Conservation (phyloP, 2,329 filamentous ascomycete species). For the Paecilomyces formosus region DNA sequence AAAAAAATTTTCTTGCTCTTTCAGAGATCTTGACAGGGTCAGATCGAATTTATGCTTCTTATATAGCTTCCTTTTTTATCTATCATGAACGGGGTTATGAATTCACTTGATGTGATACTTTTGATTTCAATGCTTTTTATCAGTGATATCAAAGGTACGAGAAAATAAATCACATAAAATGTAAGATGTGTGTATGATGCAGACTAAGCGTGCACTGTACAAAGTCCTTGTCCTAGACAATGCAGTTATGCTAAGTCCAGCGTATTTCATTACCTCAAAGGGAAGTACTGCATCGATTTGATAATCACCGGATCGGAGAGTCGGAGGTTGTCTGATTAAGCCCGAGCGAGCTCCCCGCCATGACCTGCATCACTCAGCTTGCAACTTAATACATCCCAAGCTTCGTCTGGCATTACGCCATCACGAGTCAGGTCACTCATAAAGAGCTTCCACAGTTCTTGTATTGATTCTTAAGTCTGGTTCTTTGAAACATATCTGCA, state of each 20-base stretch:
- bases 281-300: too few relatives aligned
- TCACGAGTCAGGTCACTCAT: not conserved
- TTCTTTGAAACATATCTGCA: not conserved
- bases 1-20: not conserved
- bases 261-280: too few relatives aligned
- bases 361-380: not conserved
- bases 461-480: not conserved
- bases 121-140: not conserved
- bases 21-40: not conserved
- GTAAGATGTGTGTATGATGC: too few relatives aligned
- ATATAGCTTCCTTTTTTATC: not conserved
- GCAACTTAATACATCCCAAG: not conserved
- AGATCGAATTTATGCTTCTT: not conserved
- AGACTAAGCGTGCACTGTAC: too few relatives aligned
- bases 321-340: not conserved
- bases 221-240: too few relatives aligned
- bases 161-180: too few relatives aligned
- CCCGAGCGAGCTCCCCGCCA: not conserved
- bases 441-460: not conserved
- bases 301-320: not conserved
- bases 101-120: not conserved
- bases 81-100: not conserved
- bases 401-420: not conserved
- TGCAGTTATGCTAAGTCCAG: too few relatives aligned
- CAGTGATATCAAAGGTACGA: not conserved